Conservation (phyloP, 352 stramenopile genomes). For the Phytophthora melonis region DNA sequence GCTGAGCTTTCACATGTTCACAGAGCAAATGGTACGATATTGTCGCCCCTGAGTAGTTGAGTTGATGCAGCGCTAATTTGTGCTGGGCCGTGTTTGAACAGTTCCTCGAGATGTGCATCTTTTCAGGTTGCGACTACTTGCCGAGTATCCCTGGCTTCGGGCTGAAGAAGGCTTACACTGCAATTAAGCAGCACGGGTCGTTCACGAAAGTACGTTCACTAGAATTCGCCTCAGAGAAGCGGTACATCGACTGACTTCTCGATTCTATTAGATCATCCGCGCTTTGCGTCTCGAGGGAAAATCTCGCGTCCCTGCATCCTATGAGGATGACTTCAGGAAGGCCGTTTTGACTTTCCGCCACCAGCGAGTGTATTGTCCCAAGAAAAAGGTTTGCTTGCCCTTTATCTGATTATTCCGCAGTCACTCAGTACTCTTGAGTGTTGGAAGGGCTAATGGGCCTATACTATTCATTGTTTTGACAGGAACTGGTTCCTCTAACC, state of each 20-base stretch:
- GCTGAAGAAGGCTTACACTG: slow-evolving; percentile 79
- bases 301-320: slow-evolving; percentile 53
- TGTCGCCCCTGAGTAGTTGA: neutral
- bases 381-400: slow-evolving; percentile 45
- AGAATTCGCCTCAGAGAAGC: neutral
- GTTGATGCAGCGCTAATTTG: neutral
- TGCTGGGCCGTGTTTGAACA: slow-evolving; percentile 24
- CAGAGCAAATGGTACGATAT: slow-evolving; percentile 78
- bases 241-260: slow-evolving; percentile 3
- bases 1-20: slow-evolving; percentile 84
- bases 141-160: slow-evolving; percentile 84
- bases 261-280: slow-evolving; percentile 55
- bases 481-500: slow-evolving; percentile 77
- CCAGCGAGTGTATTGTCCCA: slow-evolving; percentile 76
- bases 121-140: slow-evolving; percentile 93
- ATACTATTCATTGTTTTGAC: slow-evolving; percentile 9
- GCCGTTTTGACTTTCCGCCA: slow-evolving; percentile 75
- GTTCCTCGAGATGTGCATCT: slow-evolving; percentile 93
- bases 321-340: slow-evolving; percentile 72
- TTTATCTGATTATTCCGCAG: neutral
- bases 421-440: too few species aligned
- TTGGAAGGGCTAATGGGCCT: neutral
- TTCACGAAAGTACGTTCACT: slow-evolving; percentile 57
- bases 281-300: slow-evolving; percentile 76
- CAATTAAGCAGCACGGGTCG: slow-evolving; percentile 79